Evolutionary conservation across 345 rosid species (phyloP), one percentile per base, ranked within the genome.

Genomic region (Zanthoxylum bungeanum): DNA sequence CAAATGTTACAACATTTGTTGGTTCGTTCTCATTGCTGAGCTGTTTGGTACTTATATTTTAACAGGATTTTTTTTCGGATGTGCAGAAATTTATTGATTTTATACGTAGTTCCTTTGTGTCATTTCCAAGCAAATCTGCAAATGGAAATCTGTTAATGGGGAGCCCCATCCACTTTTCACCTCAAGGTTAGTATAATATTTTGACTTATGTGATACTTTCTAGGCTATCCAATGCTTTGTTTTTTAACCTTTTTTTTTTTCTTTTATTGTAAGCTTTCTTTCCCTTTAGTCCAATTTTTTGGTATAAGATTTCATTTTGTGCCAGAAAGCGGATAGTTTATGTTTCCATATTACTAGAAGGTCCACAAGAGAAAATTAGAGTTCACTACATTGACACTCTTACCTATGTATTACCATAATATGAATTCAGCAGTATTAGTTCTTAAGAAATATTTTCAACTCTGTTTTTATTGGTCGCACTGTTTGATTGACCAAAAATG

Each of bases 41-140:
- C 34, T 47, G 36, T 62, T 77, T 30, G 51, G 55, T 60, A 9
- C 72, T 52, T 31, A 62, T 30, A 49, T 52, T 47, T 37, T 11
- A 22, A 28, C 30, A 51, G 4, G 19, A 44, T 36, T 61, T 57
- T 70, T 39, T 24, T 72, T 51, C n/a, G n/a, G n/a, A 39, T 30
- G 12, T 80, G 73, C 93, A 94, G 99, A 88, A 78, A 81, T 89
- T 90, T 77, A 68, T 92, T 60, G 97, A 88, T 82, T 92, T 94
- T 69, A 59, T 94, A 68, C 75, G 25, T 78, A 71, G 67, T 63
- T 88, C 91, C 70, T 94, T 94, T 78, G 87, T 89, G 19, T 80
- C 85, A 62, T 57, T 69, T 71, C 73, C 75, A 55, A 79, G 55
- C 75, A 69, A 75, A 50, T 74, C 60, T 70, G 85, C 39, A 67